A percentile compares a stretch with the other conserved stretches of the same genome.
phyloP scores from a whole-genome alignment of 139 green algal species.

The Medakamo hakoo region DNA sequence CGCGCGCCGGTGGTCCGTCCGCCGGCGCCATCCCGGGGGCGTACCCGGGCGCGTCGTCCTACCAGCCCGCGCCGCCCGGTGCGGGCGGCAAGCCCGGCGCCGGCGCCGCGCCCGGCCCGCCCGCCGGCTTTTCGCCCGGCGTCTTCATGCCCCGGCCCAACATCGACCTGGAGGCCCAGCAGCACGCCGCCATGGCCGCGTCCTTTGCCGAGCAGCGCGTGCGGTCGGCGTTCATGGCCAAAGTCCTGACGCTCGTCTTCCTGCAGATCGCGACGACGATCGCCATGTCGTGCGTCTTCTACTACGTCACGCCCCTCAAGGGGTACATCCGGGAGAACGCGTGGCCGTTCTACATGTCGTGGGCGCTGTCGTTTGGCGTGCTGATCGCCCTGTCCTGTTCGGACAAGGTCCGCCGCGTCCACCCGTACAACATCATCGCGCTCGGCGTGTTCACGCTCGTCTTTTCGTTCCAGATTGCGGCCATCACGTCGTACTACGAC shows the following conservation, averaged over 20 bases:
- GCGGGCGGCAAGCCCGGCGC: background rate
- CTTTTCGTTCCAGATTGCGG: constrained; percentile 19
- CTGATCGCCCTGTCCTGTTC: constrained; percentile 4
- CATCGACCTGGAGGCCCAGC: background rate
- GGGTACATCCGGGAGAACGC: constrained; percentile 1
- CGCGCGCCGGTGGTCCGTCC: no score
- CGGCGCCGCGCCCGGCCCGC: no score
- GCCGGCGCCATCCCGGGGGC: no score
- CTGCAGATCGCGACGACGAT: background rate
- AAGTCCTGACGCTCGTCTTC: background rate
- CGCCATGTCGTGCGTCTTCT: background rate
- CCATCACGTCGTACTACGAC: constrained; percentile 10
- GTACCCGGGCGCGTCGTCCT: no score
- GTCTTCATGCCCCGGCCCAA: no score
- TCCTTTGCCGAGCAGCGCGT: background rate
- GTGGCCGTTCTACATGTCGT: constrained; percentile 8
- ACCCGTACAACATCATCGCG: constrained; percentile 31
- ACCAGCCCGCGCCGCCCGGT: background rate
- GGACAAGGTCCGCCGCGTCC: background rate
- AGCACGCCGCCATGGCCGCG: background rate
- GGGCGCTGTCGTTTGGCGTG: constrained; percentile 4
- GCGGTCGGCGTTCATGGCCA: background rate
- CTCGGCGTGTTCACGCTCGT: constrained; percentile 25
- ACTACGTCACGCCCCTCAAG: background rate
- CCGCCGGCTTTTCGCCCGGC: no score